Evolutionary conservation across 805 yeast genomes (phyloP), one percentile per base, ranked within the genome.

Genomic region (Teunomyces barrocoloradensis): DNA sequence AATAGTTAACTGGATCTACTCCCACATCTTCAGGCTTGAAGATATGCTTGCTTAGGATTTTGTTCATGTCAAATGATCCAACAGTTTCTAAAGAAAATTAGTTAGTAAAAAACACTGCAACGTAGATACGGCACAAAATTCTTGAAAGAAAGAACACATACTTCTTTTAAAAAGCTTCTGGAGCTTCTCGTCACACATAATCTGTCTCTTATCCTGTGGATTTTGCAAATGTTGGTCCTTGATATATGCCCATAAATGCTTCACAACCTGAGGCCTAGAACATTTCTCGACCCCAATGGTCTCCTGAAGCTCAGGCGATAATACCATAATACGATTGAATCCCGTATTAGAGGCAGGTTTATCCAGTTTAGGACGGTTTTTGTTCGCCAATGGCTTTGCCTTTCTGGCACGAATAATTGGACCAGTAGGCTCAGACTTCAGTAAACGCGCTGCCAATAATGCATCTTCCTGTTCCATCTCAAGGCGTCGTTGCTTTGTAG

Each of bases 221-320:
- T 85, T 80, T 60, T 87, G 95, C 27, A 88, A 64, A 25, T 78
- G 63, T 49, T 85, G 60, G 9, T 62, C 77, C 55, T 82, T 84
- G 47, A 89, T 85, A 62, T 89, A 80, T 11, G 72, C 77, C 95
- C 95, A 87, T 4, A 87, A 61, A 40, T 64, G 64, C 51, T 85
- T 85, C 7, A 86, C 90, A 13, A 85, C 82, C 59, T 84, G 84
- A 0, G 92, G 82, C 54, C 96, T 68, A 3, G 91, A 75, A 37
- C 80, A 58, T 46, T 66, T 73, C 1, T 60, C 60, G 2, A 42
- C 49, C 0, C 73, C 74, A 6, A 87, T 59, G 12, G 88, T 61
- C 3, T 60, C 71, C 43, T 74, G 71, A 28, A 88, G 69, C 33
- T 75, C 76, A 2, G 77, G 71, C 27, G 86, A 79, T 20, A 86